Evolutionary conservation across 2,329 filamentous ascomycete species (phyloP).

Genomic region (Rhexocercosporidium sp.): DNA sequence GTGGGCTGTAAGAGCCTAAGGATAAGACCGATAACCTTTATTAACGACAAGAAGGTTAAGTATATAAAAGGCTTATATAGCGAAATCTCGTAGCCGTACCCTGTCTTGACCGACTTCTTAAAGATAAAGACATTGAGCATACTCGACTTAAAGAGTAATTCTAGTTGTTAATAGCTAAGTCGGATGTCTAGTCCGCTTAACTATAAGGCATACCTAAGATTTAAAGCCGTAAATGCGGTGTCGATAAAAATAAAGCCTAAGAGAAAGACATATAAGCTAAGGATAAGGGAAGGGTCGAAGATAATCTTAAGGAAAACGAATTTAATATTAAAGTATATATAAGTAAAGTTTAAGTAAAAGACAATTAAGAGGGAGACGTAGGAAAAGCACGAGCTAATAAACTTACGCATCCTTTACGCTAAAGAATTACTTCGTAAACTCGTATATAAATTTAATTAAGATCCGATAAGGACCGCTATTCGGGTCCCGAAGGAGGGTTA

Average conservation of each 20-base stretch:
- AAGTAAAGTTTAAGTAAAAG: too few species aligned
- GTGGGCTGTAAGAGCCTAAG: background rate
- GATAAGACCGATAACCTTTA: background rate
- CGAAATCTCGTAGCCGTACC: background rate
- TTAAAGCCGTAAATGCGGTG: background rate
- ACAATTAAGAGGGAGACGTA: too few species aligned
- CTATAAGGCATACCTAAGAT: background rate
- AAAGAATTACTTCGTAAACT: too few species aligned
- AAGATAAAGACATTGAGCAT: background rate
- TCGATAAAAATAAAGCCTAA: background rate
- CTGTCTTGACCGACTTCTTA: background rate
- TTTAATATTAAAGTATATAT: too few species aligned
- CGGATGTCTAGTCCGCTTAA: background rate
- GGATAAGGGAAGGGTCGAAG: too few species aligned
- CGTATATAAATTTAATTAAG: too few species aligned
- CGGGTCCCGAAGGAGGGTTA: too few species aligned
- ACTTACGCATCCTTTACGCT: slow-evolving; percentile 13
- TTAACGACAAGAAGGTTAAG: background rate
- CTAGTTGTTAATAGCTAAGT: background rate
- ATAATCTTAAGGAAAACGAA: too few species aligned
- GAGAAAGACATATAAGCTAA: too few species aligned
- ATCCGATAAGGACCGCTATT: too few species aligned
- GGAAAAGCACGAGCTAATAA: background rate
- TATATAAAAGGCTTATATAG: background rate
- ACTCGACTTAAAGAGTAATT: too few species aligned